phyloP scores from a whole-genome alignment of 2,329 filamentous ascomycete species.

The Trematosphaeria pertusa region DNA sequence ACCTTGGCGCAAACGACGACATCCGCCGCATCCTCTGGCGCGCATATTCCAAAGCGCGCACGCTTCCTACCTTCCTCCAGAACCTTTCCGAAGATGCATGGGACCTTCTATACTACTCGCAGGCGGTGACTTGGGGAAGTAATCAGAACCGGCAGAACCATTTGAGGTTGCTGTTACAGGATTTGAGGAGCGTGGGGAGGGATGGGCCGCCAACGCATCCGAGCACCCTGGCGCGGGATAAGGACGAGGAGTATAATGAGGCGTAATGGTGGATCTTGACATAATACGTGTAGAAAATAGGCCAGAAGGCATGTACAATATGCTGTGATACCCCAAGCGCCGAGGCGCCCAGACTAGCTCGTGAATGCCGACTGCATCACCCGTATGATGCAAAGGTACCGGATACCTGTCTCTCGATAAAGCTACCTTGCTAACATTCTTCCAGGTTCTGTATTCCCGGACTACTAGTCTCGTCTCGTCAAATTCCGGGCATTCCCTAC shows the following conservation, averaged over 20 bases:
- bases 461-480: too few relatives aligned
- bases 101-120: slow-evolving; percentile 48
- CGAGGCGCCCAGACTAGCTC: background rate
- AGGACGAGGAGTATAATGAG: background rate
- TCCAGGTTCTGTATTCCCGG: too few relatives aligned
- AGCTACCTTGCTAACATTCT: too few relatives aligned
- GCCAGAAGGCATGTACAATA: slow-evolving; percentile 16
- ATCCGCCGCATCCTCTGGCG: slow-evolving; percentile 46
- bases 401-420: too few relatives aligned
- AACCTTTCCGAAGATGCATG: slow-evolving; percentile 44
- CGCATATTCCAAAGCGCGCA: slow-evolving; percentile 40
- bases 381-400: too few relatives aligned
- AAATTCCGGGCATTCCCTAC: too few relatives aligned
- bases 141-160: slow-evolving; percentile 44
- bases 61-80: slow-evolving; percentile 41
- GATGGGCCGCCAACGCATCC: slow-evolving; percentile 46
- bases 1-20: slow-evolving; percentile 45
- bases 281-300: slow-evolving; percentile 11
- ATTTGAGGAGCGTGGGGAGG: slow-evolving; percentile 39
- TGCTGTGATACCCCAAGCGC: slow-evolving; percentile 13
- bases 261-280: background rate
- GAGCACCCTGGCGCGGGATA: slow-evolving; percentile 18
- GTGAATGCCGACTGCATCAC: too few relatives aligned
- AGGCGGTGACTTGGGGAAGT: slow-evolving; percentile 44
- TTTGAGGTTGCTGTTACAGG: slow-evolving; percentile 33